Conservation (phyloP, 2,329 filamentous ascomycete genomes). For the Pezicula rhizophila region DNA sequence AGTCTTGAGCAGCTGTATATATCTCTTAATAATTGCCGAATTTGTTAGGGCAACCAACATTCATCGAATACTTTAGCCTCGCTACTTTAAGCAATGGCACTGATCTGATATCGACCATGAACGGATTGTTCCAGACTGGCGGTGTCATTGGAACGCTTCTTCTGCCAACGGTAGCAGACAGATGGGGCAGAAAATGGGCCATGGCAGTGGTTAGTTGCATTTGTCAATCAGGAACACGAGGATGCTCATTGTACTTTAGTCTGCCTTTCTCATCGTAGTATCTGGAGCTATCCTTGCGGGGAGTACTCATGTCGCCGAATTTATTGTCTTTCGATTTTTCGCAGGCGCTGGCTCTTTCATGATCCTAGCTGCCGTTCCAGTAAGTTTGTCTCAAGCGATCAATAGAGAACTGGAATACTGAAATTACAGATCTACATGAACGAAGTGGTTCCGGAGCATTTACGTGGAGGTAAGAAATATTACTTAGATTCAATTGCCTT, state of each 20-base stretch:
- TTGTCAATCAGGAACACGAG: background rate
- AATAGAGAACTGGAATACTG: background rate
- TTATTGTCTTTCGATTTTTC: slow-evolving; percentile 10
- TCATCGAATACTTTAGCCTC: slow-evolving; percentile 1
- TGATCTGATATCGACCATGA: background rate
- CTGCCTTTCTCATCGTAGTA: background rate
- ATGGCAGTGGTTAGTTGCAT: background rate
- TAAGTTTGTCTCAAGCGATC: slow-evolving; percentile 4
- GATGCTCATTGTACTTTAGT: background rate
- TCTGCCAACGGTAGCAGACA: background rate
- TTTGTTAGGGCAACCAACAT: background rate
- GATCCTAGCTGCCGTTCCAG: slow-evolving; percentile 3
- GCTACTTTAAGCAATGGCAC: background rate
- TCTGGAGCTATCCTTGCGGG: slow-evolving; percentile 11
- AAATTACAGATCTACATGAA: slow-evolving; percentile 4
- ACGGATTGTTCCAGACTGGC: background rate
- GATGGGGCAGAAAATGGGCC: background rate
- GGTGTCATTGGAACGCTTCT: background rate
- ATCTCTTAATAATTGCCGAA: background rate
- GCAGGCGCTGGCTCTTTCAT: slow-evolving; percentile 9
- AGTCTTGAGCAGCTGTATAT: background rate
- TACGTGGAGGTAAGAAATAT: slow-evolving; percentile 9
- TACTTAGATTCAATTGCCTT: too few relatives aligned
- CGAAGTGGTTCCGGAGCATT: slow-evolving; percentile 19
- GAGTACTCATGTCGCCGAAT: slow-evolving; percentile 4